phyloP scores from a whole-genome alignment of 2,329 filamentous ascomycete genomes.

The Talaromyces islandicus region DNA sequence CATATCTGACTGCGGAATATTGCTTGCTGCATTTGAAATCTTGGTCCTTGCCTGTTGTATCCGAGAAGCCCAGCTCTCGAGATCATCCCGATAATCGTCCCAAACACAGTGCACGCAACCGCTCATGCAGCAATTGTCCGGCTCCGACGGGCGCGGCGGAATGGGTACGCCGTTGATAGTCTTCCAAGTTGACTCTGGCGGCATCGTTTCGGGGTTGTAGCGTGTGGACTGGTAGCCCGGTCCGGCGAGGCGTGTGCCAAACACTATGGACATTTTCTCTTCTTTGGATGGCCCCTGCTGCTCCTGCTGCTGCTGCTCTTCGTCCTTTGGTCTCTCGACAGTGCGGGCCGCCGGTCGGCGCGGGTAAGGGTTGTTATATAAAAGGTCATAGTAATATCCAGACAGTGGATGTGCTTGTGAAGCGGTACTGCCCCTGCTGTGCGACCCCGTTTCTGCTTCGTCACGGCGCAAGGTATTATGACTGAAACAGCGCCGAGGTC shows the following conservation, averaged over 20 bases:
- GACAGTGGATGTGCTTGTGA: constrained; percentile 36
- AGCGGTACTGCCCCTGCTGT: background rate
- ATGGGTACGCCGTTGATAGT: constrained; percentile 71
- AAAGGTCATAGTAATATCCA: constrained; percentile 40
- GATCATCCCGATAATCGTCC: constrained; percentile 84
- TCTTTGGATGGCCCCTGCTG: constrained; percentile 14
- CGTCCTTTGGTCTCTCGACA: background rate
- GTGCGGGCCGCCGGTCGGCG: constrained; percentile 5
- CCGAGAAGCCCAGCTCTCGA: constrained; percentile 77
- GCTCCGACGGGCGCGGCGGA: constrained; percentile 78
- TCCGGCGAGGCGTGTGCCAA: constrained; percentile 71
- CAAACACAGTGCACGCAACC: constrained; percentile 97
- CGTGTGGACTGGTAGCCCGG: constrained; percentile 63
- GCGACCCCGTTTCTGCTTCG: background rate
- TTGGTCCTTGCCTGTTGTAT: constrained; percentile 54
- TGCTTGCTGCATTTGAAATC: constrained; percentile 10
- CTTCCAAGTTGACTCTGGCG: constrained; percentile 51
- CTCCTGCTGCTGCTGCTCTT: background rate
- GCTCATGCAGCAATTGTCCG: constrained; percentile 98
- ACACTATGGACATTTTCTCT: constrained; percentile 62
- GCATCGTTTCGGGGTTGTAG: constrained; percentile 48
- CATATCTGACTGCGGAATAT: constrained; percentile 23
- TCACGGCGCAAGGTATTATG: background rate
- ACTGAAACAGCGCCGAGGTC: background rate
- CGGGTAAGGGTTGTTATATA: constrained; percentile 19